phyloP scores from a whole-genome alignment of 306 rosid genomes.

The Prunus mongolica region DNA sequence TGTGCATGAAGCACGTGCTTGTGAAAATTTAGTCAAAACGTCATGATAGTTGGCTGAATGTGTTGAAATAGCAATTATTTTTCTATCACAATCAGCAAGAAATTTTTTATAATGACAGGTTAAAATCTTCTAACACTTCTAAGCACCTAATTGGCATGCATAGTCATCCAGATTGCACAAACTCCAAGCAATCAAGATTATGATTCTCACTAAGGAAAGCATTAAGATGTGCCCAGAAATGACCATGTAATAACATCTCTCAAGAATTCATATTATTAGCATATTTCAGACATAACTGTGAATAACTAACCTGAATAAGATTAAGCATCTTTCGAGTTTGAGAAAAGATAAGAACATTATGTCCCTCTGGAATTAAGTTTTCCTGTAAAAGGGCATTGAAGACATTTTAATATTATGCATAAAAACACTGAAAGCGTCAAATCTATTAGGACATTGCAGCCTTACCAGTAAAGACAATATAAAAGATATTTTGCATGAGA shows the following conservation, averaged over 20 bases:
- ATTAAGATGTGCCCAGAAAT: neutral
- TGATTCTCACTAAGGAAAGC: neutral
- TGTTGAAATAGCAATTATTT: neutral
- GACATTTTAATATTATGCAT: slow-evolving; percentile 4
- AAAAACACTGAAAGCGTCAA: neutral
- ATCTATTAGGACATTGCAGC: neutral
- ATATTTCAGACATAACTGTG: neutral
- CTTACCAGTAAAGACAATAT: slow-evolving; percentile 80
- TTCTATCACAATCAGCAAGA: neutral
- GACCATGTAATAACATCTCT: neutral
- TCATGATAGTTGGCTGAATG: neutral
- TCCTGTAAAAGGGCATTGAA: slow-evolving; percentile 38
- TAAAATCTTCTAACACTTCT: neutral
- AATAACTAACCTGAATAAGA: slow-evolving; percentile 69
- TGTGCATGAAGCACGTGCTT: neutral
- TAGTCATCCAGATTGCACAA: neutral
- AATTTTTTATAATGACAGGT: neutral
- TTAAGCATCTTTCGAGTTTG: slow-evolving; percentile 98
- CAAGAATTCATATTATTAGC: neutral
- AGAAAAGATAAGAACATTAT: slow-evolving; percentile 79
- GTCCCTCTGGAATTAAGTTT: slow-evolving; percentile 73
- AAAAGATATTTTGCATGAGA: slow-evolving; percentile 83
- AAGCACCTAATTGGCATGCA: neutral
- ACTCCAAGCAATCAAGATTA: neutral
- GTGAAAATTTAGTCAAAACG: neutral